Conservation (phyloP, 2,329 filamentous ascomycete genomes). For the Penicillium olsonii region DNA sequence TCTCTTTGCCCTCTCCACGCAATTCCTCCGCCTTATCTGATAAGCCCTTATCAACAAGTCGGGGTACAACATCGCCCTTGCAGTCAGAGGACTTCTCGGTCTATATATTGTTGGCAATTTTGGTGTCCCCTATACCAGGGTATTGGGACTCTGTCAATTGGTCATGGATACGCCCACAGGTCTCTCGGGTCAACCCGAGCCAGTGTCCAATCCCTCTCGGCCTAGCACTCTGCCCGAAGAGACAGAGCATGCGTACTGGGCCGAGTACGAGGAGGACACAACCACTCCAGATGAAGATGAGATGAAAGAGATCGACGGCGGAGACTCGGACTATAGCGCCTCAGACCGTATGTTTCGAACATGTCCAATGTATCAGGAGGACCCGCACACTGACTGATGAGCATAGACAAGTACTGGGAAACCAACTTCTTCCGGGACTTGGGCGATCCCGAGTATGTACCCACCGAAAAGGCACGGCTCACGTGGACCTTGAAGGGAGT, state of each 20-base stretch:
- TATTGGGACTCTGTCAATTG: not conserved
- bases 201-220: constrained; percentile 19
- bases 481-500: constrained; percentile 61
- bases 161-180: constrained; percentile 13
- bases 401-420: constrained; percentile 59
- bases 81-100: not conserved
- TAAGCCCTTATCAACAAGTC: constrained; percentile 13
- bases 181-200: not conserved
- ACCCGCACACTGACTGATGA: not conserved
- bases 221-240: constrained; percentile 19
- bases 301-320: constrained; percentile 57
- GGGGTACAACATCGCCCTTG: no score
- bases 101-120: not conserved
- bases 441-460: constrained; percentile 59
- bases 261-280: constrained; percentile 57
- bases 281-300: constrained; percentile 59
- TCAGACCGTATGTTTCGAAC: constrained; percentile 48
- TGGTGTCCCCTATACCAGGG: not conserved
- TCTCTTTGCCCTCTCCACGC: constrained; percentile 3
- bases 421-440: constrained; percentile 56
- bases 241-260: constrained; percentile 51
- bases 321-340: constrained; percentile 55
- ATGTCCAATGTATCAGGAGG: not conserved
- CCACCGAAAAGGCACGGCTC: constrained; percentile 56
- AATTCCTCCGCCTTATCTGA: constrained; percentile 11